Evolutionary conservation across 257 asterid species (phyloP).

Genomic region (Anisodus acutangulus): DNA sequence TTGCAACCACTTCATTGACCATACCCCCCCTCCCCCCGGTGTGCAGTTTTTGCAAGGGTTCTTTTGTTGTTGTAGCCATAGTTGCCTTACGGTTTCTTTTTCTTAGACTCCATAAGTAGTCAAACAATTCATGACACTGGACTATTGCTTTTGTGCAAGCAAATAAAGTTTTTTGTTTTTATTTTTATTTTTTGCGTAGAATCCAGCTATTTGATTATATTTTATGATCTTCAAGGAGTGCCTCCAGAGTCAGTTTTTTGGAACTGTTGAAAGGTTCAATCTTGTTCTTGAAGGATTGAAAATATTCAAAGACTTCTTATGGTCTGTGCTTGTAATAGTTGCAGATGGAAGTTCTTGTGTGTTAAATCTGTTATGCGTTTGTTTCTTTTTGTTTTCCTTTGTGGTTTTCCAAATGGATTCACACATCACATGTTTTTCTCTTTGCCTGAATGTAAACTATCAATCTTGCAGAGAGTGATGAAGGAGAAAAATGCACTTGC

Average conservation of each 20-base stretch:
- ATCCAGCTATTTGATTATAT: background rate
- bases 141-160: background rate
- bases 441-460: background rate
- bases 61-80: background rate
- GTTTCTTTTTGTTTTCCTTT: background rate
- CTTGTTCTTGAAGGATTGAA: background rate
- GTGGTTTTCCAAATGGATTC: background rate
- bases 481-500: constrained; percentile 89
- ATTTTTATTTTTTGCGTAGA: background rate
- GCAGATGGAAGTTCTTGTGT: background rate
- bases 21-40: background rate
- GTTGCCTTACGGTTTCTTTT: background rate
- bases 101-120: background rate
- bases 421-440: background rate
- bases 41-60: background rate
- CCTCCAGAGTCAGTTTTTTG: background rate
- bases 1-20: background rate
- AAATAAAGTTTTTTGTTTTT: background rate
- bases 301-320: background rate
- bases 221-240: background rate
- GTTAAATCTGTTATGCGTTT: background rate
- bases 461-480: constrained; percentile 66
- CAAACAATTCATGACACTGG: constrained; percentile 13
- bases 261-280: constrained; percentile 13
- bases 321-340: background rate